Conservation (phyloP, 176 grass and related monocot species). For the Oryza meridionalis region DNA sequence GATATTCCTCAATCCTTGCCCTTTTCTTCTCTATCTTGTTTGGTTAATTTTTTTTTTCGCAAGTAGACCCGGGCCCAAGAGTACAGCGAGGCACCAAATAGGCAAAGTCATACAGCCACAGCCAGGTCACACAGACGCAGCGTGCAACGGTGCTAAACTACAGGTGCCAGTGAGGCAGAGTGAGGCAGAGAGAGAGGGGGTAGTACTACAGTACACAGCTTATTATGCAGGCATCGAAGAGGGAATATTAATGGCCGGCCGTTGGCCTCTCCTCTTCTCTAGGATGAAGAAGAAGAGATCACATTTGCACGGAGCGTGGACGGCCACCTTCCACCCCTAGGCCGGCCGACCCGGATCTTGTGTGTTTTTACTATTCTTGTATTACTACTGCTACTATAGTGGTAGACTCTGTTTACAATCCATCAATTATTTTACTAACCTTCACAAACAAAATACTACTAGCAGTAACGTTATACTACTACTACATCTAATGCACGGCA, state of each 20-base stretch:
- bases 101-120: not conserved
- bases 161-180: constrained; percentile 31
- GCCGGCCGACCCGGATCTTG: not conserved
- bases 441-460: not conserved
- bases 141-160: not conserved
- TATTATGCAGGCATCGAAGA: constrained; percentile 27
- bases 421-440: not conserved
- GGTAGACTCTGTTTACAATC: not conserved
- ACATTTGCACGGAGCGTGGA: not conserved
- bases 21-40: not conserved
- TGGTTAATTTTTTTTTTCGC: not conserved
- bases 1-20: constrained; percentile 18
- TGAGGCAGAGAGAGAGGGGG: not conserved
- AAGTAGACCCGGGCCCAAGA: not conserved
- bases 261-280: not conserved
- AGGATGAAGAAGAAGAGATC: not conserved
- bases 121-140: not conserved
- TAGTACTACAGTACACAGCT: constrained; percentile 4
- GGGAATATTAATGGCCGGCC: constrained; percentile 28
- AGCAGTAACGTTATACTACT: not conserved
- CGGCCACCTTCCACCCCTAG: not conserved
- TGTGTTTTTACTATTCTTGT: not conserved
- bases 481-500: not conserved
- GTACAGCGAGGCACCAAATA: not conserved
- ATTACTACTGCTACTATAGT: not conserved